Percentiles rank a stretch among this genome's conserved stretches.
phyloP scores from a whole-genome alignment of 2,329 filamentous ascomycete genomes.

The Neonectria hederae region DNA sequence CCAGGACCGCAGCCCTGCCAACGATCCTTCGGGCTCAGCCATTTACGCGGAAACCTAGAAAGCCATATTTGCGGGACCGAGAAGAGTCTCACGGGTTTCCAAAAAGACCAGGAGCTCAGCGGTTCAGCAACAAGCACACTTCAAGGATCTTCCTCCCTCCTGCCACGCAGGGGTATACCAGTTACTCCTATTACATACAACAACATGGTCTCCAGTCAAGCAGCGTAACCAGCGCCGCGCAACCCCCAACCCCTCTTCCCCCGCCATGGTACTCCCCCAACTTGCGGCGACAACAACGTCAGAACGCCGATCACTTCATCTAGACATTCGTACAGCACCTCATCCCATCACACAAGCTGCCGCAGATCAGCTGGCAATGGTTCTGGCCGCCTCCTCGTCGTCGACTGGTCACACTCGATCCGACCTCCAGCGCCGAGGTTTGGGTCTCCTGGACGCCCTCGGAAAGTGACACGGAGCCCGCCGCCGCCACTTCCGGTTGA shows the following conservation, averaged over 20 bases:
- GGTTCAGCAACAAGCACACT: conserved; percentile 4
- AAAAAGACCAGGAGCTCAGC: conserved; percentile 15
- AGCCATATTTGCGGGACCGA: conserved; percentile 19
- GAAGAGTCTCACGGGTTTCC: conserved; percentile 6
- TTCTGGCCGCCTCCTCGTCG: conserved; percentile 42
- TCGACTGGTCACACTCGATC: conserved; percentile 20
- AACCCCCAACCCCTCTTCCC: conserved; percentile 26
- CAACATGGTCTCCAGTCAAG: conserved; percentile 17
- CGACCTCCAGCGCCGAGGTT: conserved; percentile 20
- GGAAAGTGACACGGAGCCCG: conserved; percentile 21
- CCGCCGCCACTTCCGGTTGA: conserved; percentile 65
- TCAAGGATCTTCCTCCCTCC: conserved; percentile 30
- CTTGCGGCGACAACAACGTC: conserved; percentile 14
- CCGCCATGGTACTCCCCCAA: conserved; percentile 16
- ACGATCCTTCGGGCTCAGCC: conserved; percentile 14
- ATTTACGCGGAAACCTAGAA: conserved; percentile 15
- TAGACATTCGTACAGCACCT: conserved; percentile 56
- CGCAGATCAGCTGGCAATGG: conserved; percentile 62
- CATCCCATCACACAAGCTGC: conserved; percentile 59
- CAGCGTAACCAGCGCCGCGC: conserved; percentile 15
- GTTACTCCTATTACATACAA: conserved; percentile 13
- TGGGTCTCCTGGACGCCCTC: conserved; percentile 21
- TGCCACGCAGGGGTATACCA: conserved; percentile 20
- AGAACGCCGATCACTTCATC: conserved; percentile 30
- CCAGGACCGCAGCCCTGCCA: background rate